A percentile compares a stretch with the other conserved stretches of the same genome.
Evolutionary conservation across 2,329 filamentous ascomycete genomes (phyloP).

Genomic region (Chaetoscypha palmicola): DNA sequence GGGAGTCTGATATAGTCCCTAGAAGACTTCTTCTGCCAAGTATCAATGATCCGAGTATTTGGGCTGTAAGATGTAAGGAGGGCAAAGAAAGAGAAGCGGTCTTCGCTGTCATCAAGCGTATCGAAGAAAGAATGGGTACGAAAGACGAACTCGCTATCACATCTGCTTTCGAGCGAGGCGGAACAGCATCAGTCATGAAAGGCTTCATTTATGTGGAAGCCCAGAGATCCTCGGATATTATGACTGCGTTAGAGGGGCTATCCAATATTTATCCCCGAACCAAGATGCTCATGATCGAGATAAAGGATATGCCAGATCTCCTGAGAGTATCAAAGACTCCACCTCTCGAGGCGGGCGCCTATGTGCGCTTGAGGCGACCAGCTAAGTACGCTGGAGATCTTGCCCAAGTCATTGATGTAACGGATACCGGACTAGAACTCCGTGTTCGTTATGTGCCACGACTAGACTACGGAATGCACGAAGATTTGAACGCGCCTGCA

Average conservation of each 20-base stretch:
- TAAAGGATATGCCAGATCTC: slow-evolving; percentile 98
- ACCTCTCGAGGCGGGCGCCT: slow-evolving; percentile 77
- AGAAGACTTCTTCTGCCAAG: slow-evolving; percentile 83
- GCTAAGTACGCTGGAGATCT: slow-evolving; percentile 82
- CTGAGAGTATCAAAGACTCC: slow-evolving; percentile 83
- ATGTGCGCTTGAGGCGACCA: slow-evolving; percentile 78
- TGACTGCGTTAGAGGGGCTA: slow-evolving; percentile 74
- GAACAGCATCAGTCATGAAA: slow-evolving; percentile 71
- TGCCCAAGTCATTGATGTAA: slow-evolving; percentile 86
- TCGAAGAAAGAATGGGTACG: slow-evolving; percentile 71
- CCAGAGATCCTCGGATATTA: slow-evolving; percentile 75
- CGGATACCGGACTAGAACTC: slow-evolving; percentile 85
- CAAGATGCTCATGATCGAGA: slow-evolving; percentile 81
- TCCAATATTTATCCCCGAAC: slow-evolving; percentile 84
- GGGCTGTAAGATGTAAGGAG: slow-evolving; percentile 86
- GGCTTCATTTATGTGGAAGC: slow-evolving; percentile 96
- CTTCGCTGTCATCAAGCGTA: slow-evolving; percentile 78
- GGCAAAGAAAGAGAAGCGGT: slow-evolving; percentile 93
- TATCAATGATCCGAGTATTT: slow-evolving; percentile 93
- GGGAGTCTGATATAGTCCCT: slow-evolving; percentile 71
- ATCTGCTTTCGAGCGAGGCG: slow-evolving; percentile 84
- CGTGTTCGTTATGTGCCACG: slow-evolving; percentile 82
- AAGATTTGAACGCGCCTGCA: slow-evolving; percentile 53
- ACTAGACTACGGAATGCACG: slow-evolving; percentile 83
- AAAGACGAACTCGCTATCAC: slow-evolving; percentile 80